These are phyloP conservation scores for Gigaspora rosea DNA, from an alignment of 192 early-diverging fungal species.

Conservation along the genomic window DNA sequence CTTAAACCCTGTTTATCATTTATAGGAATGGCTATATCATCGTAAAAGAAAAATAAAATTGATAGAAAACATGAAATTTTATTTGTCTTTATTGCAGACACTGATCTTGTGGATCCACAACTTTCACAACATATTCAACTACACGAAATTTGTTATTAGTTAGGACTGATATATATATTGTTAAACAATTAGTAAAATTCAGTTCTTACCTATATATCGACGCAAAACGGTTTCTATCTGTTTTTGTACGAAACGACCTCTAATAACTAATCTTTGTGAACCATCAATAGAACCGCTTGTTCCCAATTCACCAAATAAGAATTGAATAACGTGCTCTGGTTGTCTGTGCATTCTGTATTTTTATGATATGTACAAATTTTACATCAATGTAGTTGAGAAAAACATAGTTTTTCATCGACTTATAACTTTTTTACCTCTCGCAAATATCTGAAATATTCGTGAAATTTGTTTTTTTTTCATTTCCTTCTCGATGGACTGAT, in stretches of 20 bases:
- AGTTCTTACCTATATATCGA: conserved; percentile 81
- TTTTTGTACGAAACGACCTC: conserved; percentile 98
- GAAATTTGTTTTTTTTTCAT: too few species aligned
- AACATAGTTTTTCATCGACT: not conserved
- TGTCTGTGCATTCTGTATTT: conserved; percentile 81
- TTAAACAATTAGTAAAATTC: not conserved
- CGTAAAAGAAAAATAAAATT: not conserved
- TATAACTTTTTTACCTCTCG: too few species aligned
- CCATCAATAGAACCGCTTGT: conserved; percentile 96
- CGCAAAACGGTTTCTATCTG: conserved; percentile 98
- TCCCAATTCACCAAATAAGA: conserved; percentile 97
- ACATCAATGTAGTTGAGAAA: not conserved
- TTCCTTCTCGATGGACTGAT: too few species aligned
- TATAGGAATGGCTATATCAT: not conserved
- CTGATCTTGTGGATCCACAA: conserved; percentile 92
- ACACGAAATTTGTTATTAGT: not conserved
- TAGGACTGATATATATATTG: not conserved
- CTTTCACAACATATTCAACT: conserved; percentile 97
- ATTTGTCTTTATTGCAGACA: conserved; percentile 93
- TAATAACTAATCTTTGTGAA: conserved; percentile 88
- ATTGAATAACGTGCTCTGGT: conserved; percentile 97
- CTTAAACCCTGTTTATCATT: conserved; percentile 67
- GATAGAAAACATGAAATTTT: not conserved
- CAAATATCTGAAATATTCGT: too few species aligned
- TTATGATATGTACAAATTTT: not conserved